Evolutionary conservation across 208 protist species (phyloP).

Genomic region (Kentomonas sorsogonicus): DNA sequence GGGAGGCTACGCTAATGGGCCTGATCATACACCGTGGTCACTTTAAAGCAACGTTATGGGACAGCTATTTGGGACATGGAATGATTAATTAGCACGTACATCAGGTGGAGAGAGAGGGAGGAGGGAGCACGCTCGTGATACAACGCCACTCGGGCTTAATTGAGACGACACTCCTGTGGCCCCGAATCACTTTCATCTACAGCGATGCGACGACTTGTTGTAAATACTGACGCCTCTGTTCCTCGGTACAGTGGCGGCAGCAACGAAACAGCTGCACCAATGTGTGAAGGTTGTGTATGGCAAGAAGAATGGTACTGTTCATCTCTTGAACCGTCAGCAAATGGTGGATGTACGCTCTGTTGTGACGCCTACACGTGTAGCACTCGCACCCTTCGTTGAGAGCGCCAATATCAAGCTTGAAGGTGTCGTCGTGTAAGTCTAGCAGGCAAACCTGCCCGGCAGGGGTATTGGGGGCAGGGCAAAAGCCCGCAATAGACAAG

Average conservation of each 20-base stretch:
- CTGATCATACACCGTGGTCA: not conserved
- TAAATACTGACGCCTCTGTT: not conserved
- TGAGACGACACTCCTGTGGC: not conserved
- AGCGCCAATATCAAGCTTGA: constrained; percentile 54
- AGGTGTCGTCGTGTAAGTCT: constrained; percentile 71
- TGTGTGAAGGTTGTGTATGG: constrained; percentile 70
- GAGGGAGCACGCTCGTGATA: no score
- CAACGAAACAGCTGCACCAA: constrained; percentile 30
- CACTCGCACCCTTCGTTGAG: constrained; percentile 51
- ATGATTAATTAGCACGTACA: not conserved
- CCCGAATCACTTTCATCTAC: not conserved
- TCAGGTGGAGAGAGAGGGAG: not conserved
- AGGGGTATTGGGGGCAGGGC: not conserved
- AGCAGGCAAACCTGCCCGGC: constrained; percentile 17
- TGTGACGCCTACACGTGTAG: constrained; percentile 75
- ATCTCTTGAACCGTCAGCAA: constrained; percentile 87
- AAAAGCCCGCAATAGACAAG: constrained; percentile 25
- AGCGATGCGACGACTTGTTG: not conserved
- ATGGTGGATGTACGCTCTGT: constrained; percentile 81
- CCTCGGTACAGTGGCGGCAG: not conserved
- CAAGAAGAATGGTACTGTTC: constrained; percentile 77
- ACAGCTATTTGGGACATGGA: not conserved
- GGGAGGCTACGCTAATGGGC: not conserved
- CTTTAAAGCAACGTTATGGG: not conserved
- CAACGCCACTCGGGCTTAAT: not conserved